Evolutionary conservation across 495 filamentous ascomycete genomes (phyloP), one percentile per base, ranked within the genome.

Genomic region (Talaromyces wortmannii): DNA sequence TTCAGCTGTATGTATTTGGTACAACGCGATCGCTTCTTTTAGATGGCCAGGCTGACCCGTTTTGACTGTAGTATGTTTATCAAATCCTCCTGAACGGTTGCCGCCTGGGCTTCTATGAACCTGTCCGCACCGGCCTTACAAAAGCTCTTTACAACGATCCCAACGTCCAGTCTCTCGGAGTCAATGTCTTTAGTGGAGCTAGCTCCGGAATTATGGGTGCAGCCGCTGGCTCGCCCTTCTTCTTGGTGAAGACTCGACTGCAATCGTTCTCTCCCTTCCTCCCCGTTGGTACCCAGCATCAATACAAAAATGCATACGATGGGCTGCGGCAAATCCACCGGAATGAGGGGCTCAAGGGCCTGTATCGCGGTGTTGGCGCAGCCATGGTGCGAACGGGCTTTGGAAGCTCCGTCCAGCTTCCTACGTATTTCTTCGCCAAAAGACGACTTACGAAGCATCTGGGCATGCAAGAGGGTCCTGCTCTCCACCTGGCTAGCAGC

Each of bases 371-470:
- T 47, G 87, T 97, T 0, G 86, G 84, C 0, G 92, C 94, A 5
- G 92, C 94, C n/a, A 97, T 97, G 90, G 86, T 99, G 48, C 77
- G 94, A 36, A 99, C 94, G 0, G 92, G 94, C 23, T 97, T 97
- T 66, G 94, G 94, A 15, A 92, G 87, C 70, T 88, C 88, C 45
- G 94, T 97, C 47, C 94, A 99, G 73, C 78, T 99, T 48, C 94
- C 94, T 4, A 99, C 95, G 17, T 99, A 99, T 65, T 97, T 96
- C 78, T 94, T 97, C 65, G 94, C 92, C 0, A 99, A 99, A 78
- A 77, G 94, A 55, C 80, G 87, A 61, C 68, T 99, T 57, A 77
- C 85, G 16, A 83, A 76, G 64, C 89, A 95, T 63, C 63, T 94
- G 57, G 92, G 84, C 2, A 91, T 97, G 86, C 75, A 91, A 64